Base-by-base conservation (phyloP, 2,329 filamentous ascomycete species). In the Dothideomycetes sp. region DNA sequence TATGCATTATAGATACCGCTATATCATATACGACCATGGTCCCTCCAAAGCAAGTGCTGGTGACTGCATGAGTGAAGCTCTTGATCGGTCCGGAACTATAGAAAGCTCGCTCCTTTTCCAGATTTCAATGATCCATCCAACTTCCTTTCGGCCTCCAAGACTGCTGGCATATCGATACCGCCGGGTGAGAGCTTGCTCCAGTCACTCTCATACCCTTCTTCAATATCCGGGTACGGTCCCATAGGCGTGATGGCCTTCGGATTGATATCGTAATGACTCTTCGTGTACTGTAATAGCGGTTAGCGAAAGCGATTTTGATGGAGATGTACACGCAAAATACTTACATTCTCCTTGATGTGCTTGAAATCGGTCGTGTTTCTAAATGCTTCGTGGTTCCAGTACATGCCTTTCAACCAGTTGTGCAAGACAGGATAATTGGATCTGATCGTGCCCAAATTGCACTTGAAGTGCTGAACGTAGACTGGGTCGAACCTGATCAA, bases 391-490 rank as follows among this genome's bases (percentile, higher is more conserved):
- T 55, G 51, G 42, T 72, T 68, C 66, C 70, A 77, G 57, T 78
- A 79, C 52, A 77, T 51, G 24, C 65, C 64, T 56, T 69, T 74
- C 46, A 80, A 47, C 73, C 75, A 80, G 45, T 76, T 73, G 51
- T 76, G 65, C 40, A 79, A 49, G 9, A 72, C 64, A 1, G 76
- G 76, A 48, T 80, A 80, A 41, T 73, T 66, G 31, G 56, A 48
- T 24, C 77, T 60, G 31, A 81, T 68, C 9, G 63, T 77, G 3
- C 75, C 73, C 19, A 80, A 54, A 52, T 80, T 79, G 49, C 73
- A 76, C 59, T 79, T 80, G 62, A 80, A 80, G 55, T 79, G 75
- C 60, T 79, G 74, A 10, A 75, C 73, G 50, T 80, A 81, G 3
- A 75, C 69, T 3, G 65, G 58, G 45, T 80, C 76, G 49, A 80